Evolutionary conservation across 1,284 basidiomycete genomes (phyloP).

Genomic region (Malassezia dermatis): DNA sequence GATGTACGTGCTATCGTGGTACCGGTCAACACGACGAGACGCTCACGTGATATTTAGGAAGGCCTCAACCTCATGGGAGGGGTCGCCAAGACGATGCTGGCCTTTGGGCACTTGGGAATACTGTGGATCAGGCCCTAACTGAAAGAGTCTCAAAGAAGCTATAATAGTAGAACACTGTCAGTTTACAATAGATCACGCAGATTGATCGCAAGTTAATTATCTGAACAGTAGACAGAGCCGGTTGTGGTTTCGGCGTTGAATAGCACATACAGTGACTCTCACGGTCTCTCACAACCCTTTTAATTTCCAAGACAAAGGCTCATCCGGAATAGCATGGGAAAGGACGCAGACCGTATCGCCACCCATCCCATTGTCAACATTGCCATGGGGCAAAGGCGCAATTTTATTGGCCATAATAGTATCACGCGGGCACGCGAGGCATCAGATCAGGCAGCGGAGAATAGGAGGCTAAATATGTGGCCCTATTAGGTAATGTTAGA

Average conservation of each 20-base stretch:
- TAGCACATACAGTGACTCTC: too few species aligned
- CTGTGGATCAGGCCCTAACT: too few species aligned
- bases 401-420: background rate
- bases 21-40: background rate
- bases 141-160: too few species aligned
- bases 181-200: too few species aligned
- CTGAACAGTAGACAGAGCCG: too few species aligned
- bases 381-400: background rate
- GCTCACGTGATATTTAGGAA: background rate
- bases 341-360: background rate
- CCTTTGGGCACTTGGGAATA: too few species aligned
- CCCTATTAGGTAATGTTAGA: conserved; percentile 2
- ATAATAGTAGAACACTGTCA: too few species aligned
- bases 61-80: background rate
- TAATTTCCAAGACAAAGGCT: too few species aligned
- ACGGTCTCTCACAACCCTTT: too few species aligned
- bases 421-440: background rate
- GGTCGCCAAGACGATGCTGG: background rate
- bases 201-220: too few species aligned
- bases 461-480: background rate
- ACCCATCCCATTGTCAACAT: background rate
- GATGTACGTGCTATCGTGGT: background rate
- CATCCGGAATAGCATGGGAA: background rate
- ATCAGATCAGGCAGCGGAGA: background rate
- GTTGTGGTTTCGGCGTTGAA: too few species aligned